Conservation (phyloP, 179 eudicot species). For the Beta corolliflora region DNA sequence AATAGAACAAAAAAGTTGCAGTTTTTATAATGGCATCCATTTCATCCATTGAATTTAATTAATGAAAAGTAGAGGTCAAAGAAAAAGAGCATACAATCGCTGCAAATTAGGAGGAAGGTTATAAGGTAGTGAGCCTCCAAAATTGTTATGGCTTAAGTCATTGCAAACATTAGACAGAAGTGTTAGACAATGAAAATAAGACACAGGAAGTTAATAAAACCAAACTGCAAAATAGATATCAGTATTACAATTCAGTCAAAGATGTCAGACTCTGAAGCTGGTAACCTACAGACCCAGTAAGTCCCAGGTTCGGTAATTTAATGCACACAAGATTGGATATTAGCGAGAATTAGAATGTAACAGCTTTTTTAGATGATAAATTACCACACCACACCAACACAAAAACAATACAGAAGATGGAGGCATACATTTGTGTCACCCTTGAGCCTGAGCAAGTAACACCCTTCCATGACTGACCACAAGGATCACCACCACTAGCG, state of each 20-base stretch:
- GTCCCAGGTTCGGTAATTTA: constrained; percentile 64
- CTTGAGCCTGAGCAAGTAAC: constrained; percentile 79
- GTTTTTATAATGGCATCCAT: too few relatives aligned
- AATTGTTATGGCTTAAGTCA: constrained; percentile 81
- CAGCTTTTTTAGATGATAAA: background rate
- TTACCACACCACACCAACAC: background rate
- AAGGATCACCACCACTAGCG: constrained; percentile 76
- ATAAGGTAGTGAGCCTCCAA: constrained; percentile 68
- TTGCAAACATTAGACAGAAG: constrained; percentile 49
- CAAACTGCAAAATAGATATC: too few relatives aligned
- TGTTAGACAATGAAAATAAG: constrained; percentile 21
- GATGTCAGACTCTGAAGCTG: constrained; percentile 61
- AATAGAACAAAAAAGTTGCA: too few relatives aligned
- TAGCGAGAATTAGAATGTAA: constrained; percentile 25
- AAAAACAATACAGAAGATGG: background rate
- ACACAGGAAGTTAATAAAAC: constrained; percentile 3
- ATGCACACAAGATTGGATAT: constrained; percentile 39
- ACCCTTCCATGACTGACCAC: constrained; percentile 87
- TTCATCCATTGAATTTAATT: too few relatives aligned
- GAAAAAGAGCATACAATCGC: too few relatives aligned
- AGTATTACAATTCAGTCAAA: constrained; percentile 39
- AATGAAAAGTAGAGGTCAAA: too few relatives aligned
- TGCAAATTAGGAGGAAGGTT: constrained; percentile 68
- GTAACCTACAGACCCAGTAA: constrained; percentile 70
- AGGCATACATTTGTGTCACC: constrained; percentile 67